Conservation (phyloP, 257 asterid genomes). For the Agastache rugosa region DNA sequence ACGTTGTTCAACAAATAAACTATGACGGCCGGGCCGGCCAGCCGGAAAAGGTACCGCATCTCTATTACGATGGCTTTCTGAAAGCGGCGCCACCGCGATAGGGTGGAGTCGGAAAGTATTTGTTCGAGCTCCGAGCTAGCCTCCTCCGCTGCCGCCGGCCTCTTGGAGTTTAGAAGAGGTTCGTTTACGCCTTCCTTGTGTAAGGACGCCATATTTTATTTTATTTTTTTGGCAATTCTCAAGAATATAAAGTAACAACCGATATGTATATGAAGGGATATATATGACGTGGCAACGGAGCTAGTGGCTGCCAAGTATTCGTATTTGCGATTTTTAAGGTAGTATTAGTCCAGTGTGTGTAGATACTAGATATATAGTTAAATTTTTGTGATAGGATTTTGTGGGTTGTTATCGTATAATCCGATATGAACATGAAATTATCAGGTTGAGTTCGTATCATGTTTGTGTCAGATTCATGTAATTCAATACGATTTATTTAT, state of each 20-base stretch:
- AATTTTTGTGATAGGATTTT: too few species aligned
- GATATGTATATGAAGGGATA: not conserved
- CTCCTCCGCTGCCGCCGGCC: constrained; percentile 28
- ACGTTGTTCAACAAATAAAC: constrained; percentile 53
- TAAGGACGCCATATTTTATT: constrained; percentile 41
- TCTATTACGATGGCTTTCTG: constrained; percentile 46
- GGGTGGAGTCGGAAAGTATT: constrained; percentile 35
- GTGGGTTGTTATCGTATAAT: too few species aligned
- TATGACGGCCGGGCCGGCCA: constrained; percentile 61
- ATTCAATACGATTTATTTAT: too few species aligned
- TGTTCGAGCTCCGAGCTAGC: constrained; percentile 47
- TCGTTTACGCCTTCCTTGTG: constrained; percentile 23
- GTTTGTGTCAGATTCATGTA: too few species aligned
- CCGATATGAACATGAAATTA: too few species aligned
- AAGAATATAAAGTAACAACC: not conserved
- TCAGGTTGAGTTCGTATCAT: too few species aligned
- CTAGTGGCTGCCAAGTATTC: not conserved
- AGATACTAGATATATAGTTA: too few species aligned
- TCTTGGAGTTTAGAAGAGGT: constrained; percentile 30
- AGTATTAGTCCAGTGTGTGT: not conserved
- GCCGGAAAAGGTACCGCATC: constrained; percentile 38
- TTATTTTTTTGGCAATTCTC: too few species aligned
- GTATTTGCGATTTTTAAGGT: not conserved
- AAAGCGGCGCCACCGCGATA: constrained; percentile 42
- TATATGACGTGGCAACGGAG: constrained; percentile 9